Evolutionary conservation across 169 alveolate genomes (phyloP), one percentile per base, ranked within the genome.

Genomic region (Cyclospora cayetanensis): DNA sequence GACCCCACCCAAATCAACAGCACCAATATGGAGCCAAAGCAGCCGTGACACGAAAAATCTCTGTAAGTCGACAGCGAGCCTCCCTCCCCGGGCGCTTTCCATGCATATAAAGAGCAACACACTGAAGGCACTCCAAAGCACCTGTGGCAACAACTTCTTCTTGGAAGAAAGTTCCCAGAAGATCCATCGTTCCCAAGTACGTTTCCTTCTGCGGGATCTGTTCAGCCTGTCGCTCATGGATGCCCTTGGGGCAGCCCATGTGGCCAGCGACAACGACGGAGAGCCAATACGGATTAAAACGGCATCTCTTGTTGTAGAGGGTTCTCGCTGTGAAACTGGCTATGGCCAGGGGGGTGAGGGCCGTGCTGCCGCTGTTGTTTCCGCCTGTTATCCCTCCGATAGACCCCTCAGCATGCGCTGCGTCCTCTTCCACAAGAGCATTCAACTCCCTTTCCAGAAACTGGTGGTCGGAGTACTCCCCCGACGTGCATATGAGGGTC

Each of bases 381-480:
- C 55, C 39, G 55, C 84, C n/a, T n/a, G n/a, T n/a, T n/a, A n/a
- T n/a, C n/a, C n/a, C n/a, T 29, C 55, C 39, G 60, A 50, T 39
- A 55, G 60, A 18, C 18, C 74, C 11, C 25, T 46, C 60, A 12
- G 60, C 60, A 22, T 46, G 60, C 25, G 60, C 60, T 22, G 60
- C 60, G 60, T 46, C 60, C 60, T 65, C 77, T 3, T 18, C 42
- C 35, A 65, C 77, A 3, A 65, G 15, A 12, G 29, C 77, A 0
- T 22, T 18, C 41, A 84, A 66, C 42, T 70, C 41, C 43, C 91
- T 37, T 46, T 84, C 70, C 15, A 84, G 22, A 31, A 63, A 42
- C 41, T 84, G 91, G 79, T 84, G 91, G 46, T 84, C 91, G 15
- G 91, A 84, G 46, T 84, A 84, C 25, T 84, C 91, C 18, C 91